Percentiles rank a stretch among this genome's conserved stretches.
Conservation (phyloP, 1,139 yeast genomes). For the Geotrichum cucujoidarum region DNA sequence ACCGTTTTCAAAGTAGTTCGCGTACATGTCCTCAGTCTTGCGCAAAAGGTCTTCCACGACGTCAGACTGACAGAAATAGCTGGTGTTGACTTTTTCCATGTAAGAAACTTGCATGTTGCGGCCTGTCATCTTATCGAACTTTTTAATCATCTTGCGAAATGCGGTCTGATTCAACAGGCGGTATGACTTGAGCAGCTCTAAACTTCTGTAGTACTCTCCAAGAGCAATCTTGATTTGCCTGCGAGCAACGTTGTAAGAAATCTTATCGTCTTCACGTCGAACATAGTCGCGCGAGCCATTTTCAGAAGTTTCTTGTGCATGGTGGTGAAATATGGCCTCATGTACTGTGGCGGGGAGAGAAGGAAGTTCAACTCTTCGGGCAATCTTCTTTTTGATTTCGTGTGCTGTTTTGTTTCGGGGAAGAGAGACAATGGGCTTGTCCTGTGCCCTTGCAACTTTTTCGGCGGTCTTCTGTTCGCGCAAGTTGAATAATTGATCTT, state of each 20-base stretch:
- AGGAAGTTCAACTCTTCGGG: conserved; percentile 33
- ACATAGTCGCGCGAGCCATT: conserved; percentile 13
- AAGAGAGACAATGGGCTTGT: conserved; percentile 20
- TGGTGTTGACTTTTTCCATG: conserved; percentile 51
- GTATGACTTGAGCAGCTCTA: conserved; percentile 74
- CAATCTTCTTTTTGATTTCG: conserved; percentile 24
- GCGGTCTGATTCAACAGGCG: conserved; percentile 79
- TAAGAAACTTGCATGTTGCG: conserved; percentile 49
- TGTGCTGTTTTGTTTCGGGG: conserved; percentile 26
- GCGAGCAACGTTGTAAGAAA: conserved; percentile 62
- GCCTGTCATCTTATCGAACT: conserved; percentile 71
- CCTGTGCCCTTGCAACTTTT: conserved; percentile 16
- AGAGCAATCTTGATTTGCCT: conserved; percentile 72
- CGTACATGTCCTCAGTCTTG: conserved; percentile 63
- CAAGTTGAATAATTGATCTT: conserved; percentile 62
- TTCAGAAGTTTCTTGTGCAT: not conserved
- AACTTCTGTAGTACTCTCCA: conserved; percentile 70
- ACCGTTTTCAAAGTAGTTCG: conserved; percentile 63
- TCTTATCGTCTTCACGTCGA: conserved; percentile 21
- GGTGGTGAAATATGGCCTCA: conserved; percentile 11
- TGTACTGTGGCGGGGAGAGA: conserved; percentile 29
- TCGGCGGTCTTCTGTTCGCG: conserved; percentile 46
- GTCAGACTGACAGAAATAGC: conserved; percentile 62
- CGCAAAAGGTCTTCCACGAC: conserved; percentile 56
- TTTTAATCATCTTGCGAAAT: conserved; percentile 80